Evolutionary conservation across 805 yeast genomes (phyloP), one percentile per base, ranked within the genome.

Genomic region (Metschnikowia matae): DNA sequence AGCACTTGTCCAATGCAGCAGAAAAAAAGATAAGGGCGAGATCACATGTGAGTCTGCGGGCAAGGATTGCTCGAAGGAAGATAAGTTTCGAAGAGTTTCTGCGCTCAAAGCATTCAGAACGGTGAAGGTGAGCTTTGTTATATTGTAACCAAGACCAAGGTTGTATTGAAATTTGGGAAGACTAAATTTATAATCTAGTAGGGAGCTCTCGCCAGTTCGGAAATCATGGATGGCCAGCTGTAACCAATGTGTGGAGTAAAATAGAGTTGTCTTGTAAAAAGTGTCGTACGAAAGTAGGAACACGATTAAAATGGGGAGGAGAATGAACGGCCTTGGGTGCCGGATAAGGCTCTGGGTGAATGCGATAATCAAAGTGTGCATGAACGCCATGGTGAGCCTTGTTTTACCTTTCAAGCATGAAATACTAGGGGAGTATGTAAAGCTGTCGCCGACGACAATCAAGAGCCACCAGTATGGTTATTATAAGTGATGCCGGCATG

Each of bases 281-380:
- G 70, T 62, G 48, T 65, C 62, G 58, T 70, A 73, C 1, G 74
- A 66, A n/a, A 69, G 41, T 2, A 66, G 54, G 49, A 70, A 71
- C 23, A 65, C 56, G 8, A 64, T 29, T 18, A 71, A 44, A 6
- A 69, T 59, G 15, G 75, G 73, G 10, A 69, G 21, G 40, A 71
- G 44, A 15, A 73, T 68, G 40, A 60, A 49, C 7, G 58, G 33
- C 40, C 59, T 60, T 2, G 77, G 75, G 35, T 60, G 55, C 36
- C 61, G 54, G 33, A 70, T 54, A 15, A 65, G 48, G 31, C 52
- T 36, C 3, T 62, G 54, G 11, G 67, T 55, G 46, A 50, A 42
- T n/a, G 46, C 29, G 18, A 57, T 49, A 50, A 57, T 49, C 52
- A 53, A 52, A 4, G 55, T 52, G 48, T 49, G 49, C 46, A 57